These are phyloP conservation scores for Phytopythium ostracodes DNA, from an alignment of 352 stramenopile species.

Conservation along the genomic window DNA sequence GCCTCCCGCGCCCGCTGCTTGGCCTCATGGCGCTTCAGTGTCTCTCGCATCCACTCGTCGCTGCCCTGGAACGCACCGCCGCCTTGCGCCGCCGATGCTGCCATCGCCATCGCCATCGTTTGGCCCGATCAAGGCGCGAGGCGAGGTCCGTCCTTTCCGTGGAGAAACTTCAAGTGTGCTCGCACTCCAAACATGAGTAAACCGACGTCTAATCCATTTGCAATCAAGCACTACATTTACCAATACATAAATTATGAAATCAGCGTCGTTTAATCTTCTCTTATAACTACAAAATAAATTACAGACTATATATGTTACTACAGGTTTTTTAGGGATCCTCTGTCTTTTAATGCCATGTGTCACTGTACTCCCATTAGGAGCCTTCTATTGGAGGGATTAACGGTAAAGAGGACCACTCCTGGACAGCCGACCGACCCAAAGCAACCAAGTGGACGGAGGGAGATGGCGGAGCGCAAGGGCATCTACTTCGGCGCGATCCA, in stretches of 20 bases:
- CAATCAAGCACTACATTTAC: not conserved
- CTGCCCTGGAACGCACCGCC: slow-evolving; percentile 34
- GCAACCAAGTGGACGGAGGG: not conserved
- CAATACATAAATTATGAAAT: no score
- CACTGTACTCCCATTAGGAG: not conserved
- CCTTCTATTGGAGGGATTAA: not conserved
- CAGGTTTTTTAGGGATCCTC: not conserved
- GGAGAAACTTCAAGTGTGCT: slow-evolving; percentile 3
- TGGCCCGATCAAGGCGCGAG: not conserved
- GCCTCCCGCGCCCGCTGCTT: slow-evolving; percentile 29
- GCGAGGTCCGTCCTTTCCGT: not conserved
- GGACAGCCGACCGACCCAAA: not conserved
- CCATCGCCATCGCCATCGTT: slow-evolving; percentile 6
- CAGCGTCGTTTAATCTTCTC: no score
- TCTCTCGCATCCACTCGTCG: slow-evolving; percentile 49
- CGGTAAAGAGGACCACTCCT: not conserved
- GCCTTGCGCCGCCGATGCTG: not conserved
- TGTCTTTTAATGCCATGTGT: no score
- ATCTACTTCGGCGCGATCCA: slow-evolving; percentile 84
- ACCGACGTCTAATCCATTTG: not conserved
- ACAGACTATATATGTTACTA: not conserved
- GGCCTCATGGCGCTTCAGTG: slow-evolving; percentile 28
- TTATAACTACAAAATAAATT: no score
- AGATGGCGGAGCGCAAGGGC: slow-evolving; percentile 66
- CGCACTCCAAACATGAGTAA: not conserved